Conservation (phyloP, 768 basidiomycete species). For the Hydnum rufescens region DNA sequence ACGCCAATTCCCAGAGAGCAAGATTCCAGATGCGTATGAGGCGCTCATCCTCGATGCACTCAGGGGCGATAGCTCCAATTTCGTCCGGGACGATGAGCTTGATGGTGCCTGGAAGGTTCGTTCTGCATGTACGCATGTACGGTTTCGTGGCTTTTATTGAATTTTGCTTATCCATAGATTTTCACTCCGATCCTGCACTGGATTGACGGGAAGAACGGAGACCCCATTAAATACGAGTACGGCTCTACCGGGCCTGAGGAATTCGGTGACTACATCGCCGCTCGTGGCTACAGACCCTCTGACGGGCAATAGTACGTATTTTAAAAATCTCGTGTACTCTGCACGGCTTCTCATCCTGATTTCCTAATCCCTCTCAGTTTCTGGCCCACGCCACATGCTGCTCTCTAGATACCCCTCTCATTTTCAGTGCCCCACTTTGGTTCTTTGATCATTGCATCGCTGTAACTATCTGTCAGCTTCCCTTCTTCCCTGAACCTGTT, state of each 20-base stretch:
- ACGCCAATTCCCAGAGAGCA: constrained; percentile 71
- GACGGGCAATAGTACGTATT: constrained; percentile 50
- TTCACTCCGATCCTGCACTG: constrained; percentile 90
- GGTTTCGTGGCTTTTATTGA: background rate
- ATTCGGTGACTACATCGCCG: constrained; percentile 52
- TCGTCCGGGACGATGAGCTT: constrained; percentile 93
- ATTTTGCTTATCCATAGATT: constrained; percentile 31
- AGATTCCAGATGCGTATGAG: constrained; percentile 95
- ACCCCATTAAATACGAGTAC: constrained; percentile 65
- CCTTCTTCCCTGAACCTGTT: no score
- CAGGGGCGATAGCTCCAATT: constrained; percentile 98
- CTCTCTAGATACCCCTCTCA: no score
- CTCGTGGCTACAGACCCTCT: constrained; percentile 59
- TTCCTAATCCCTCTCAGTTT: constrained; percentile 24
- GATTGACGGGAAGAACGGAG: constrained; percentile 66
- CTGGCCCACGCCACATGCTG: no score
- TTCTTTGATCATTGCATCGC: background rate
- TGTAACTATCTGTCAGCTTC: background rate
- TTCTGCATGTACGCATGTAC: constrained; percentile 2
- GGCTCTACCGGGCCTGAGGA: constrained; percentile 88
- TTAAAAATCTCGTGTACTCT: background rate
- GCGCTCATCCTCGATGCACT: constrained; percentile 87
- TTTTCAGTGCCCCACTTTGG: no score
- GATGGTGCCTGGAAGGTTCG: constrained; percentile 93
- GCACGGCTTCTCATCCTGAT: constrained; percentile 1